Conservation (phyloP, 208 protist species). For the Leishmania aethiopica region DNA sequence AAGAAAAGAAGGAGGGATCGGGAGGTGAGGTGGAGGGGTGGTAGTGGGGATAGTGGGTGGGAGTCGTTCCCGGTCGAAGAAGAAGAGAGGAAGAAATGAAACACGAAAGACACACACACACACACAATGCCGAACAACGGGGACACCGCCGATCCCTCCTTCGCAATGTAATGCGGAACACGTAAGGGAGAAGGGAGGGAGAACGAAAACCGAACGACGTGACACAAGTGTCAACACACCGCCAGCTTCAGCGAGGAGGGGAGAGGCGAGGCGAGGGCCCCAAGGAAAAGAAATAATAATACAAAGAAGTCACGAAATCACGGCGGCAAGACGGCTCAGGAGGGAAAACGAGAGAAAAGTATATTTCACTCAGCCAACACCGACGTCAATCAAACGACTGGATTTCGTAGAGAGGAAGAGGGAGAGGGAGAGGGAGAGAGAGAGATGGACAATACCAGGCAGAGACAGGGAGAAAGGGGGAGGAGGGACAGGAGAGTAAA, state of each 20-base stretch:
- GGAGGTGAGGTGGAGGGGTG: background rate
- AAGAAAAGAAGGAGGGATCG: background rate
- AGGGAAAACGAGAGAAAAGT: background rate
- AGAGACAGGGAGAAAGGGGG: background rate
- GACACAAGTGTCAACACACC: background rate
- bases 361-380: too few relatives aligned
- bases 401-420: background rate
- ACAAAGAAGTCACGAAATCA: background rate
- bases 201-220: background rate
- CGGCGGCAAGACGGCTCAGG: background rate
- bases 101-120: background rate
- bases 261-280: background rate
- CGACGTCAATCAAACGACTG: background rate
- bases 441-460: background rate
- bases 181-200: background rate
- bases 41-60: background rate
- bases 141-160: background rate
- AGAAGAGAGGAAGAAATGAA: background rate
- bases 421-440: background rate
- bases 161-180: background rate
- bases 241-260: background rate
- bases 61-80: background rate
- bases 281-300: background rate
- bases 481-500: background rate
- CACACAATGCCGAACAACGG: background rate